Conservation (phyloP, 1,284 basidiomycete species). For the Ganoderma resinaceum region DNA sequence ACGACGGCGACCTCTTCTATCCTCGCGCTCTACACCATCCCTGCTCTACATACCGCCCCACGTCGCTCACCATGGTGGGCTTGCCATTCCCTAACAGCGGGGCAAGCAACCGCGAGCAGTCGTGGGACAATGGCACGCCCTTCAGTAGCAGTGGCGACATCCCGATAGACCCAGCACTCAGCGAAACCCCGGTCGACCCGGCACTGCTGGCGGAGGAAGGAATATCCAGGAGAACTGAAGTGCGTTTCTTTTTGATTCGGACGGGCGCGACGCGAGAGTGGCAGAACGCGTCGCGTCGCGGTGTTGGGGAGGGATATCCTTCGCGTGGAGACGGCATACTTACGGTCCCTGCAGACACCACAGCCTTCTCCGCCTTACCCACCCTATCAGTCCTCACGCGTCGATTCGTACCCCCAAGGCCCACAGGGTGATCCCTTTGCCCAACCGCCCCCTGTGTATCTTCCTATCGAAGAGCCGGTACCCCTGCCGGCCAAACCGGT, state of each 20-base stretch:
- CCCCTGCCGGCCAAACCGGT: conserved; percentile 42
- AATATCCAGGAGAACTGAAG: conserved; percentile 30
- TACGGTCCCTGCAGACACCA: conserved; percentile 31
- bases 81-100: conserved; percentile 62
- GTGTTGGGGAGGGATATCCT: conserved; percentile 26
- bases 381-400: conserved; percentile 28
- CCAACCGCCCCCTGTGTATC: conserved; percentile 57
- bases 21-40: conserved; percentile 18
- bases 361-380: conserved; percentile 27
- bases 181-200: conserved; percentile 58
- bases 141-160: conserved; percentile 63
- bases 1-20: conserved; percentile 36
- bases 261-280: conserved; percentile 44
- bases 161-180: conserved; percentile 76
- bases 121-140: conserved; percentile 63
- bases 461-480: conserved; percentile 49
- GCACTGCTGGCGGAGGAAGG: conserved; percentile 48
- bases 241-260: conserved; percentile 30
- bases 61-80: conserved; percentile 55
- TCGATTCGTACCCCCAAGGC: conserved; percentile 64
- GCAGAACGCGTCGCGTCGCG: conserved; percentile 50
- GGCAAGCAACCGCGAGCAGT: conserved; percentile 55
- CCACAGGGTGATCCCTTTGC: conserved; percentile 85
- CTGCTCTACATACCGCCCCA: conserved; percentile 16
- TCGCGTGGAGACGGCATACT: conserved; percentile 27